These are phyloP conservation scores for Diutina pseudorugosa DNA, from an alignment of 1,139 yeast genomes.

Conservation along the genomic window DNA sequence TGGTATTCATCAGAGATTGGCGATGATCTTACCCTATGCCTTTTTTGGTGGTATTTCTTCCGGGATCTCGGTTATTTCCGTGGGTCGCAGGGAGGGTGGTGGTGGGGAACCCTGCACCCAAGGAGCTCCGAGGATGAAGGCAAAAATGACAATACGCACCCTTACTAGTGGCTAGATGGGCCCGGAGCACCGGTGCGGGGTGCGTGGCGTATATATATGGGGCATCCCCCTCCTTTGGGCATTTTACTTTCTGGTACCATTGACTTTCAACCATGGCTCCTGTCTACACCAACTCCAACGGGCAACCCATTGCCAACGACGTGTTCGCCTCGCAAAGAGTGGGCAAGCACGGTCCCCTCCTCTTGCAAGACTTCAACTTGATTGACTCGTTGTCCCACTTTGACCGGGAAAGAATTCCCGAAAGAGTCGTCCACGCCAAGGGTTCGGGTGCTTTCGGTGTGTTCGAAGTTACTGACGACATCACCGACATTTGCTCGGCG, in stretches of 20 bases:
- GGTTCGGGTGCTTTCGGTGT: conserved; percentile 81
- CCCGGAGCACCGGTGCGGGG: too few relatives aligned
- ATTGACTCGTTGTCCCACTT: conserved; percentile 73
- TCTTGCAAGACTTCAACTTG: conserved; percentile 68
- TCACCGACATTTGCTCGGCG: conserved; percentile 61
- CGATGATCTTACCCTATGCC: too few relatives aligned
- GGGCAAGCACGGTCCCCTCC: conserved; percentile 52
- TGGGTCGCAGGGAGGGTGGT: neutral
- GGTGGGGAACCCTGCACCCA: conserved; percentile 2
- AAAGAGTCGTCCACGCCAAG: conserved; percentile 83
- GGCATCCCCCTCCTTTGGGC: neutral
- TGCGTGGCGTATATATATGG: neutral
- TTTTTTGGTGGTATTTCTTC: too few relatives aligned
- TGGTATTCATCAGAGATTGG: too few relatives aligned
- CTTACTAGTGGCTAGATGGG: neutral
- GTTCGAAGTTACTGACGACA: conserved; percentile 69
- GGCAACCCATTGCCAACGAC: conserved; percentile 49
- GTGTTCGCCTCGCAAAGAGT: conserved; percentile 67
- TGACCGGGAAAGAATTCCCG: conserved; percentile 82
- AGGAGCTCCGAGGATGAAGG: neutral
- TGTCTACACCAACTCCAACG: conserved; percentile 56
- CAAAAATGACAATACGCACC: neutral
- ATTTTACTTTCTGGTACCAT: too few relatives aligned
- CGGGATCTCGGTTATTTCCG: neutral
- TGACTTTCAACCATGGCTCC: conserved; percentile 18